These are phyloP conservation scores for Venustampulla echinocandica DNA, from an alignment of 495 filamentous ascomycete genomes.

Conservation along the genomic window DNA sequence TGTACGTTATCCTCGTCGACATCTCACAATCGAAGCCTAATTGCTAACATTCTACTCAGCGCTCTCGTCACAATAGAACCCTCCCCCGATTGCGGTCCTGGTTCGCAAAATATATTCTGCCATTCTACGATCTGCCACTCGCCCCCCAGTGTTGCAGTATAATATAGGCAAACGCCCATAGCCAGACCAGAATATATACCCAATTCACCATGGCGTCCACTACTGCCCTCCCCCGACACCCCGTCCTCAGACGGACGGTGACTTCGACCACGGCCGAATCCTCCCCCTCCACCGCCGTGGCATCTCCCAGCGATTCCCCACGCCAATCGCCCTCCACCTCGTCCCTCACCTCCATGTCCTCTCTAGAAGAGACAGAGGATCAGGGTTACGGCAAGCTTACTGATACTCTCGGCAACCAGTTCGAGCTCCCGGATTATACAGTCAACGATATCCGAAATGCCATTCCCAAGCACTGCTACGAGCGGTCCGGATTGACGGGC, in stretches of 20 bases:
- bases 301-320: slow-evolving; percentile 62
- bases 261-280: slow-evolving; percentile 42
- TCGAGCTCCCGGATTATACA: slow-evolving; percentile 65
- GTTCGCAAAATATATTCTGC: slow-evolving; percentile 3
- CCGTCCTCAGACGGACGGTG: slow-evolving; percentile 41
- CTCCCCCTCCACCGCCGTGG: slow-evolving; percentile 51
- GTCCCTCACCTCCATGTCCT: slow-evolving; percentile 82
- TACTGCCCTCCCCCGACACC: slow-evolving; percentile 46
- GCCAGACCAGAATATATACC: neutral
- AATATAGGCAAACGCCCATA: neutral
- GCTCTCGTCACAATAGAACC: neutral
- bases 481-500: slow-evolving; percentile 55
- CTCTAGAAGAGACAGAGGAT: slow-evolving; percentile 39
- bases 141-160: neutral
- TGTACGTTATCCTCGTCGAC: neutral
- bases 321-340: slow-evolving; percentile 75
- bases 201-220: slow-evolving; percentile 44
- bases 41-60: neutral
- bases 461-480: slow-evolving; percentile 75
- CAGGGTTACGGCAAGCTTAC: slow-evolving; percentile 45
- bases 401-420: slow-evolving; percentile 68
- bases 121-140: neutral
- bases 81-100: neutral
- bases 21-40: neutral
- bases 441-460: slow-evolving; percentile 76